Percentiles rank a stretch among this genome's conserved stretches.
phyloP scores from a whole-genome alignment of 176 grass and related monocot genomes.

The Poa annua region DNA sequence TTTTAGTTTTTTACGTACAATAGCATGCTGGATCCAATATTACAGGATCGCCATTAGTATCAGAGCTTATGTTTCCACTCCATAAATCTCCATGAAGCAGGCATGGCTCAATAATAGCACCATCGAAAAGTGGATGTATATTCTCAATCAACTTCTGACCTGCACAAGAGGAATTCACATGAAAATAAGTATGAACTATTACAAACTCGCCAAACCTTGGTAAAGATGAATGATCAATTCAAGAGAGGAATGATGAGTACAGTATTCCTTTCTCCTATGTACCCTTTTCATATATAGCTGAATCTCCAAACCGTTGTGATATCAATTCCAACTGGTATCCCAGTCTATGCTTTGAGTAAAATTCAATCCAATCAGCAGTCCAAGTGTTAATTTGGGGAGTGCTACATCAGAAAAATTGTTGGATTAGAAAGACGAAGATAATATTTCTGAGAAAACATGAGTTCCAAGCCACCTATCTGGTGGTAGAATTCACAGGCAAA shows the following conservation, averaged over 20 bases:
- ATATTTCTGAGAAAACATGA: background rate
- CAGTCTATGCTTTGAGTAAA: constrained; percentile 78
- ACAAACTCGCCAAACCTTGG: background rate
- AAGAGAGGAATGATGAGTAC: background rate
- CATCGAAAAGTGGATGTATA: constrained; percentile 71
- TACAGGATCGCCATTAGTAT: constrained; percentile 77
- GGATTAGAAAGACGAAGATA: background rate
- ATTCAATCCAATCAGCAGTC: constrained; percentile 80
- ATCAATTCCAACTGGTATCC: constrained; percentile 69
- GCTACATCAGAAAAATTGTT: constrained; percentile 38
- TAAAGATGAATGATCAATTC: background rate
- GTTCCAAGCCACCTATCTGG: background rate
- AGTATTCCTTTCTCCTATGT: background rate
- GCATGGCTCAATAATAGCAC: constrained; percentile 69
- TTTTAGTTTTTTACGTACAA: constrained; percentile 49
- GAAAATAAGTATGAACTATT: background rate
- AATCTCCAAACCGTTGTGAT: constrained; percentile 58
- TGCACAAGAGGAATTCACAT: constrained; percentile 30
- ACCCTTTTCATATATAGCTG: constrained; percentile 76
- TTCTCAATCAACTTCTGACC: constrained; percentile 74
- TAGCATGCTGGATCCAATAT: constrained; percentile 98
- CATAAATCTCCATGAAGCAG: constrained; percentile 96
- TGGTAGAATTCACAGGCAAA: background rate
- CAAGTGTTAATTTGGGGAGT: constrained; percentile 89
- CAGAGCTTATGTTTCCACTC: constrained; percentile 93